Base-by-base conservation (phyloP, 2,329 filamentous ascomycete genomes). In the Ceratocystis lukuohia region DNA sequence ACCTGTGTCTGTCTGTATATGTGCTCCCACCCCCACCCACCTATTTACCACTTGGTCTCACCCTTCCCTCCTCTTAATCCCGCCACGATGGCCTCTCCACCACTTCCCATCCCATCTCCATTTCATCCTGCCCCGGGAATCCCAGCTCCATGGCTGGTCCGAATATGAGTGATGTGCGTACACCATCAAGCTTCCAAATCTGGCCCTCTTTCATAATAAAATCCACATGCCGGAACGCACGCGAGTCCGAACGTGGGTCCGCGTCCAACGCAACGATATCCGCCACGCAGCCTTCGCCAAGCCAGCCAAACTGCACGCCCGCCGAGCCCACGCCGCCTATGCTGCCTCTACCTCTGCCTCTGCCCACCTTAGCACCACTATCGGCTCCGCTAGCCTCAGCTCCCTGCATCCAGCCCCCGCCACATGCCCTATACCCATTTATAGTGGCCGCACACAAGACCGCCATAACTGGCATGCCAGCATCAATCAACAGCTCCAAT, bases 201-300 rank as follows among this genome's bases (percentile, higher is more conserved):
- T 70, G 75, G 0, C 75, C 81, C 70, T 84, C 81, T 71, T 84
- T 84, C 80, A 84, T 83, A 20, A 84, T 81, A 71, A 83, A 83
- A 64, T 71, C 74, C 0, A 83, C 78, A 67, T 75, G 77, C 64
- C 80, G 75, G 37, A 84, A 68, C 1, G 77, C 77, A 22, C 71
- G 69, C 1, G 71, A 45, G 65, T 81, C 78, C 22, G 73, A 68
- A 30, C 74, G 72, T 2, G 78, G 76, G 69, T 82, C 78, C 0
- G 75, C 72, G 1, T 77, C 73, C 10, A 84, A 68, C 0, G 79
- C 80, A 61, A 83, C 75, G 10, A 84, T 76, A 72, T 84, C 82
- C 0, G 81, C 81, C 7, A 77, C 73, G 48, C 74, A 76, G 0
- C 80, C 81, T 62, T 76, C 71, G 63, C 79, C 79, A 30, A 83